Conservation (phyloP, 2,329 filamentous ascomycete species). For the Lasiodiplodia gonubiensis region DNA sequence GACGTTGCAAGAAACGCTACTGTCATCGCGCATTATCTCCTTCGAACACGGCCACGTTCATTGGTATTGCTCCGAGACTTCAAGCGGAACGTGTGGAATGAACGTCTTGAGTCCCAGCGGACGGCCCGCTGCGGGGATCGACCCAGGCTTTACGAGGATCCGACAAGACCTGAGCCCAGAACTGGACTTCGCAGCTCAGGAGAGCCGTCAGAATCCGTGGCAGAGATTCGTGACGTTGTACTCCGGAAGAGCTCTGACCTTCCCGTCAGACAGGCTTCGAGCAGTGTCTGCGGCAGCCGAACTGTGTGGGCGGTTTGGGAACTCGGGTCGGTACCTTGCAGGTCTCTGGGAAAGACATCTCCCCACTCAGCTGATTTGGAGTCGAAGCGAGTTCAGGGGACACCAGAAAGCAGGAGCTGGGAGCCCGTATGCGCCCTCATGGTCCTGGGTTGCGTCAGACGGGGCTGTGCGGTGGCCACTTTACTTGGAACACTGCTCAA, state of each 20-base stretch:
- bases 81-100: no score
- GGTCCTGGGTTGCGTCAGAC: not conserved
- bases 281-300: not conserved
- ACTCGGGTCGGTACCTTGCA: not conserved
- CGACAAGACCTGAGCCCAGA: no score
- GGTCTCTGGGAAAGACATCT: not conserved
- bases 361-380: not conserved
- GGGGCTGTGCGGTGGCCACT: not conserved
- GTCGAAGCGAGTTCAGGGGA: no score
- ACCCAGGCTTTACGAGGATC: no score
- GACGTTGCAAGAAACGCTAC: conserved; percentile 19
- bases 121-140: no score
- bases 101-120: no score
- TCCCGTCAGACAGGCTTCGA: not conserved
- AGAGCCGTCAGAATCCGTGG: no score
- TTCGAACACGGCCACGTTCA: conserved; percentile 3
- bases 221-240: not conserved
- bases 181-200: no score
- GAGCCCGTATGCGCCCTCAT: no score
- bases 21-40: conserved; percentile 1
- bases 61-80: conserved; percentile 4
- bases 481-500: not conserved
- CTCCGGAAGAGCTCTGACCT: not conserved
- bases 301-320: not conserved
- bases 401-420: no score